phyloP scores from a whole-genome alignment of 208 protist species.

The Naegleria gruberi region DNA sequence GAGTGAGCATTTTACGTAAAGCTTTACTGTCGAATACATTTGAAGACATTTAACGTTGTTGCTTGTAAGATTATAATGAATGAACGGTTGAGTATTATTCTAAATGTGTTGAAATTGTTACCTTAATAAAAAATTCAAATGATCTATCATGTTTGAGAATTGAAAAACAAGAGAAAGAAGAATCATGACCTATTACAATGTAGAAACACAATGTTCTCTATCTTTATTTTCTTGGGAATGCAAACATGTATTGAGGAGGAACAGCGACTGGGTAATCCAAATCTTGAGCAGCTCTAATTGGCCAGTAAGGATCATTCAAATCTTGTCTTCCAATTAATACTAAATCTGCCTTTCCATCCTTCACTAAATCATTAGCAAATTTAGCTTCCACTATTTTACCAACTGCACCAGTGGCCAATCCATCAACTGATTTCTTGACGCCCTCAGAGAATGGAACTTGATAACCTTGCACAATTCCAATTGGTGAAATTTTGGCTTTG shows the following conservation, averaged over 20 bases:
- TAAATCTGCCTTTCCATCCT: constrained; percentile 32
- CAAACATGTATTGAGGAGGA: constrained; percentile 33
- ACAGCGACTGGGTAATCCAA: constrained; percentile 27
- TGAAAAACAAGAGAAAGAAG: too few relatives aligned
- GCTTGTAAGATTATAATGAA: too few relatives aligned
- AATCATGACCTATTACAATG: too few relatives aligned
- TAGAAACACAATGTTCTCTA: too few relatives aligned
- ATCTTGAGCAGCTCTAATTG: constrained; percentile 31
- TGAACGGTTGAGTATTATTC: too few relatives aligned
- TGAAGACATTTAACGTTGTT: too few relatives aligned
- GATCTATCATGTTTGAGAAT: too few relatives aligned
- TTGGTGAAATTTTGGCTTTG: neutral
- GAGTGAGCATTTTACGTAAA: too few relatives aligned
- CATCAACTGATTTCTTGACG: constrained; percentile 17
- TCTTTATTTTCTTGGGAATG: too few relatives aligned
- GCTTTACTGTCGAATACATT: too few relatives aligned
- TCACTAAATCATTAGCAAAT: constrained; percentile 31
- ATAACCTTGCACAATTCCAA: neutral
- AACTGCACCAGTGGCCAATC: constrained; percentile 28
- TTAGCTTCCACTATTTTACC: constrained; percentile 31
- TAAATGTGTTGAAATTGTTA: too few relatives aligned
- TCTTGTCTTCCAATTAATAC: constrained; percentile 29
- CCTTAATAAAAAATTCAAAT: too few relatives aligned
- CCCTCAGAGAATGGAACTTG: constrained; percentile 38
- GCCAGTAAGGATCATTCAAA: constrained; percentile 40